Evolutionary conservation across 805 yeast genomes (phyloP).

Genomic region (Groenewaldozyma salmanticensis): DNA sequence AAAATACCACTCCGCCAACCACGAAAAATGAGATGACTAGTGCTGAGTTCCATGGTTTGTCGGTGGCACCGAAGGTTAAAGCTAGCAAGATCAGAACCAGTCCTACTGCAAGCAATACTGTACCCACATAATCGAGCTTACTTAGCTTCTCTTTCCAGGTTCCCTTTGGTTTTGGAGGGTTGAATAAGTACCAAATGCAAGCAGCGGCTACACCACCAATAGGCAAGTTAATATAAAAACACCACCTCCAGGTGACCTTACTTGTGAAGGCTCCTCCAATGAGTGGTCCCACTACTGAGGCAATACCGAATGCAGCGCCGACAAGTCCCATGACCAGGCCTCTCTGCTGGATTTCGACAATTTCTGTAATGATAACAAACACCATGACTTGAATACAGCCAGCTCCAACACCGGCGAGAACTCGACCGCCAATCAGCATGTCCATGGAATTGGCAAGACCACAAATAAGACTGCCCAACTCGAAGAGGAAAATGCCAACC

Average conservation of each 20-base stretch:
- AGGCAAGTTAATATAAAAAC: slow-evolving; percentile 43
- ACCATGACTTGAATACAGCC: slow-evolving; percentile 74
- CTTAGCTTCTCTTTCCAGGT: slow-evolving; percentile 32
- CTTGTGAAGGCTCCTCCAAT: slow-evolving; percentile 43
- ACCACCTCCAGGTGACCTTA: slow-evolving; percentile 42
- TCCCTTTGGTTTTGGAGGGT: slow-evolving; percentile 34
- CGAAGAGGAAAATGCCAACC: slow-evolving; percentile 32
- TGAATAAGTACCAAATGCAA: slow-evolving; percentile 17
- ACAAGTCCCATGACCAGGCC: slow-evolving; percentile 73
- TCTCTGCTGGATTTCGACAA: slow-evolving; percentile 64
- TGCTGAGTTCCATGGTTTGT: slow-evolving; percentile 44
- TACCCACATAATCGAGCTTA: slow-evolving; percentile 46
- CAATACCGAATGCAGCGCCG: slow-evolving; percentile 21
- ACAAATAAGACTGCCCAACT: slow-evolving; percentile 33
- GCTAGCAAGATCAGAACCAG: slow-evolving; percentile 41
- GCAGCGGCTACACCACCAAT: slow-evolving; percentile 26
- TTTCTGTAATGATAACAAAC: slow-evolving; percentile 66
- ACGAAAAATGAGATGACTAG: slow-evolving; percentile 36
- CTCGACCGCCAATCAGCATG: slow-evolving; percentile 61
- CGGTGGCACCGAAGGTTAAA: slow-evolving; percentile 43
- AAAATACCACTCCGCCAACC: slow-evolving; percentile 34
- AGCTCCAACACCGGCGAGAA: slow-evolving; percentile 81
- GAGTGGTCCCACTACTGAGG: slow-evolving; percentile 46
- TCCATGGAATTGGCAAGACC: slow-evolving; percentile 38
- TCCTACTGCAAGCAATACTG: slow-evolving; percentile 23